These are phyloP conservation scores for Podaxis pistillaris DNA, from an alignment of 768 basidiomycete species.

Conservation along the genomic window DNA sequence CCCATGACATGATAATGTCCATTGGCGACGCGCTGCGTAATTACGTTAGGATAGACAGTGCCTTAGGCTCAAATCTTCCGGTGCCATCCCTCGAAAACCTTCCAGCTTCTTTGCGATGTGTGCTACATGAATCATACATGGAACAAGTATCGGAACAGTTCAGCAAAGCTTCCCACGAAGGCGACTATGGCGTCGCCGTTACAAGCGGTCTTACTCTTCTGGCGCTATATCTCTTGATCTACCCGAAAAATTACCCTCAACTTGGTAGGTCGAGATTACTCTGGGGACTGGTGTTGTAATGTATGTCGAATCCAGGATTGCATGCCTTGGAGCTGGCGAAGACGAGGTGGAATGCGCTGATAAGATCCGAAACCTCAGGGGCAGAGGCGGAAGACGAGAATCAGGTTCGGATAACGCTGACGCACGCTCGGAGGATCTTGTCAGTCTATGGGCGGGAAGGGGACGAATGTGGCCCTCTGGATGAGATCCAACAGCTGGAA, in stretches of 20 bases:
- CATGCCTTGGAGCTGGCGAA: constrained; percentile 77
- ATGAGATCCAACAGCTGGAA: constrained; percentile 48
- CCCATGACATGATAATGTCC: constrained; percentile 26
- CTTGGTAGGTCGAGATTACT: constrained; percentile 51
- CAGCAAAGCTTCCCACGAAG: constrained; percentile 69
- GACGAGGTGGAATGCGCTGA: constrained; percentile 67
- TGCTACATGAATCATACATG: constrained; percentile 61
- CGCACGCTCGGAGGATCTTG: constrained; percentile 40
- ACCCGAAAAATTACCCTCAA: constrained; percentile 79
- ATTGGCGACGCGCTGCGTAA: constrained; percentile 33
- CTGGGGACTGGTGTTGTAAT: neutral
- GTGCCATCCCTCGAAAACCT: constrained; percentile 31
- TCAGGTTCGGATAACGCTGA: constrained; percentile 36
- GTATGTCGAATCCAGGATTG: constrained; percentile 48
- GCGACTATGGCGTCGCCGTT: constrained; percentile 50
- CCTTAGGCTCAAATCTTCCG: constrained; percentile 26
- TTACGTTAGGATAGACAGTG: constrained; percentile 34
- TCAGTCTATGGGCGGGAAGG: constrained; percentile 58
- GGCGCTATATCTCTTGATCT: constrained; percentile 66
- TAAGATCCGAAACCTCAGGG: constrained; percentile 29
- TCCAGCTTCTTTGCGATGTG: constrained; percentile 36
- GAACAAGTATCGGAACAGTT: constrained; percentile 59
- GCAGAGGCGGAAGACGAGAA: constrained; percentile 22
- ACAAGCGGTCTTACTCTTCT: constrained; percentile 55
- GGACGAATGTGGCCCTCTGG: constrained; percentile 57